Evolutionary conservation across 257 asterid genomes (phyloP), one percentile per base, ranked within the genome.

Genomic region (Eucommia ulmoides): DNA sequence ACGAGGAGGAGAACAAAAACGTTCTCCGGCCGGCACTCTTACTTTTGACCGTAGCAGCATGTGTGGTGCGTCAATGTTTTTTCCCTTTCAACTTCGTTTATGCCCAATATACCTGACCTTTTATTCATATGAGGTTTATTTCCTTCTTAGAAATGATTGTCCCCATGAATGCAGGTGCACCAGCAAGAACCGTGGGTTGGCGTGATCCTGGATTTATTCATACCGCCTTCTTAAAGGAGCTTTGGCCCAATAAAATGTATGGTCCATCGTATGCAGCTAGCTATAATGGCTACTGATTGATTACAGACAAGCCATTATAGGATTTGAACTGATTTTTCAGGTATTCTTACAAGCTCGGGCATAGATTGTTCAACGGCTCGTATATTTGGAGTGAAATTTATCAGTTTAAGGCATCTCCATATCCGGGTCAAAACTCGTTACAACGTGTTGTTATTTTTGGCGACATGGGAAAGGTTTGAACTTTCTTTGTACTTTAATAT

Each of bases 391-490:
- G 94, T 63, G 70, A 55, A 48, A 49, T 33, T 26, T 70, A 79
- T 66, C 69, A 74, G 59, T 91, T 91, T 75, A 81, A 65, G 74
- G 69, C 99, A 24, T 83, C 99, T 50, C 99, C 99, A 6, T 86
- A 75, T 68, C 99, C 99, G 14, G 99, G 96, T 51, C 93, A 86
- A 68, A 75, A 72, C 72, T 91, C 99, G 45, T 50, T 91, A 6
- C 99, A 91, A 46, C 80, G 70, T 29, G 82, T 81, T 10, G 74
- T 91, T 61, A 74, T 91, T 64, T 91, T 91, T 16, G 96, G 98
- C 6, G 99, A 91, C 70, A 77, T 91, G 96, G 99, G 99, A 68
- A 91, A 91, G 99, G 96, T 86, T 53, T 19, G 59, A 22, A 29
- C 33, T 53, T 57, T 26, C 47, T 52, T 1, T 33, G 21, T 24